phyloP scores from a whole-genome alignment of 371 early-diverging fungal species.

The Conidiobolus incongruus region DNA sequence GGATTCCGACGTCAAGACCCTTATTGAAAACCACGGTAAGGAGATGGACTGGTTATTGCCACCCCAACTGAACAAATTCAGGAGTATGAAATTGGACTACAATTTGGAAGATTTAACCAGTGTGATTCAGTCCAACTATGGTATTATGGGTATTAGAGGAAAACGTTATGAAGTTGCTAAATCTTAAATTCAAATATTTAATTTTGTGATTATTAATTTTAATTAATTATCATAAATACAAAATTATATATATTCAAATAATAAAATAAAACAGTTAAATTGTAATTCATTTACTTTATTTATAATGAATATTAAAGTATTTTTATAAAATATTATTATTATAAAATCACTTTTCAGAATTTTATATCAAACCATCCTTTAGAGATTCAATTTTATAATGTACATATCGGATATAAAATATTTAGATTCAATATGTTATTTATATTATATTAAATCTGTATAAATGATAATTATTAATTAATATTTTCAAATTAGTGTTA shows the following conservation, averaged over 20 bases:
- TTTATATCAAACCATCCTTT: not conserved
- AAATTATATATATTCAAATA: no score
- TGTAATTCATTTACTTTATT: not conserved
- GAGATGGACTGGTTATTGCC: conserved; percentile 43
- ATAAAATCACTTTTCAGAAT: no score
- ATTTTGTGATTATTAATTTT: no score
- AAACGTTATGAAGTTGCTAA: conserved; percentile 48
- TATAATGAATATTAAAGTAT: not conserved
- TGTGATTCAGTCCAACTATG: conserved; percentile 55
- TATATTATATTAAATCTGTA: not conserved
- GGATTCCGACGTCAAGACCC: conserved; percentile 26
- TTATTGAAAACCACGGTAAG: conserved; percentile 20
- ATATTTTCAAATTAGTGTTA: not conserved
- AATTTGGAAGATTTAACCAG: conserved; percentile 47
- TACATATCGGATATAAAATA: not conserved
- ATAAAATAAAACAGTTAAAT: not conserved
- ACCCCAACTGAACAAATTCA: conserved; percentile 42
- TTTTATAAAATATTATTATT: not conserved
- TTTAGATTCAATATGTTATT: not conserved
- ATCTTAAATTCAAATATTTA: no score
- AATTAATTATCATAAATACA: no score
- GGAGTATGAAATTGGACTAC: conserved; percentile 50
- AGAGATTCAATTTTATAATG: not conserved
- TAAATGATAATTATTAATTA: not conserved
- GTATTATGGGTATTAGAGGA: conserved; percentile 63